Conservation (phyloP, 176 grass and related monocot genomes). For the Lolium rigidum region DNA sequence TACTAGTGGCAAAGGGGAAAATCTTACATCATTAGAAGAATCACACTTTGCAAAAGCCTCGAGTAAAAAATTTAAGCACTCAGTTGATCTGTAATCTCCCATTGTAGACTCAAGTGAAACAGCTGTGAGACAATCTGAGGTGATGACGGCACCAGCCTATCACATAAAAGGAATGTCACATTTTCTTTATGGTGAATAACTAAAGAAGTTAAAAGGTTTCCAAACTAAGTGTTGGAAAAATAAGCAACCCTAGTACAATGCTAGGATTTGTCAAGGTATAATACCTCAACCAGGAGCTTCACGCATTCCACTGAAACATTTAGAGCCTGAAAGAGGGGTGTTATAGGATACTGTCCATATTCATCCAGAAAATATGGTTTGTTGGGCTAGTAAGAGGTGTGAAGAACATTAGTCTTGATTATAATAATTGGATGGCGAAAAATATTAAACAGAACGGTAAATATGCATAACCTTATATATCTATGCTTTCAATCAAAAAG, state of each 20-base stretch:
- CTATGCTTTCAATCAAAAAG: background rate
- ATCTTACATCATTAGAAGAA: slow-evolving; percentile 29
- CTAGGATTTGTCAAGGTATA: background rate
- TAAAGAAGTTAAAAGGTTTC: background rate
- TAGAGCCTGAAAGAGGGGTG: slow-evolving; percentile 37
- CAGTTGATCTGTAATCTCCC: background rate
- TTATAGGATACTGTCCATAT: background rate
- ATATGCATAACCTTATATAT: background rate
- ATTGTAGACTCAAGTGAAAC: background rate
- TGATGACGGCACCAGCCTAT: slow-evolving; percentile 44
- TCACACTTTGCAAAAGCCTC: background rate
- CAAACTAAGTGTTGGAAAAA: background rate
- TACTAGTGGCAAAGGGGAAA: background rate
- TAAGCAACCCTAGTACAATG: background rate
- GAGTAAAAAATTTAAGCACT: slow-evolving; percentile 39
- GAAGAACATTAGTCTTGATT: slow-evolving; percentile 25
- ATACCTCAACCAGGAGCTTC: slow-evolving; percentile 45
- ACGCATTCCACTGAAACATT: slow-evolving; percentile 35
- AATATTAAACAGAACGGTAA: slow-evolving; percentile 22
- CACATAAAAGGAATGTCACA: no score
- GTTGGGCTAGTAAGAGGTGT: slow-evolving; percentile 24
- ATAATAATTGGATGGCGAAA: background rate
- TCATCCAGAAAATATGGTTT: background rate
- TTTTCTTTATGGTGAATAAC: background rate
- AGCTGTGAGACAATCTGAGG: slow-evolving; percentile 19